Conservation (phyloP, 441 rosid species). For the Mallotus repandus region DNA sequence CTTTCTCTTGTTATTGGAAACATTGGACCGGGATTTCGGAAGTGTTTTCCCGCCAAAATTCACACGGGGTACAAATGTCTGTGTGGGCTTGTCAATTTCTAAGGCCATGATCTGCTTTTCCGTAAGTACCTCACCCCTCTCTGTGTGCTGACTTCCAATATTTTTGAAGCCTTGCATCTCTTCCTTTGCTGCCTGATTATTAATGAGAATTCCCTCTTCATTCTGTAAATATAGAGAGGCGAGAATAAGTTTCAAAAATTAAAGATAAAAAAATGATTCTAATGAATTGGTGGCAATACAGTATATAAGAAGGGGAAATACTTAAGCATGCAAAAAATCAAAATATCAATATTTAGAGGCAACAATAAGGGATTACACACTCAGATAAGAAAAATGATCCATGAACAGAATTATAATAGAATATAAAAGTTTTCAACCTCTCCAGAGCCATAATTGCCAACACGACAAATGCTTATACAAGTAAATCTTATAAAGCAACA, state of each 20-base stretch:
- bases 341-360: background rate
- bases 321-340: background rate
- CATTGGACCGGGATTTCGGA: slow-evolving; percentile 46
- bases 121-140: slow-evolving; percentile 29
- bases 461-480: background rate
- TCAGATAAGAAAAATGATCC: background rate
- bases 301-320: background rate
- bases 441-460: background rate
- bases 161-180: slow-evolving; percentile 29
- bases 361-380: background rate
- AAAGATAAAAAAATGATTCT: background rate
- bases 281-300: background rate
- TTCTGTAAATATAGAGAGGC: slow-evolving; percentile 28
- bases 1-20: slow-evolving; percentile 48
- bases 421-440: background rate
- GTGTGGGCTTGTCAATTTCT: slow-evolving; percentile 17
- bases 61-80: slow-evolving; percentile 23
- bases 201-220: slow-evolving; percentile 20
- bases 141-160: slow-evolving; percentile 20
- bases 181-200: slow-evolving; percentile 39
- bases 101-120: slow-evolving; percentile 23
- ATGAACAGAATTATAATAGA: background rate
- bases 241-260: background rate
- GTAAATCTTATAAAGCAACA: background rate
- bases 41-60: slow-evolving; percentile 40